These are phyloP conservation scores for Avena sativa DNA, from an alignment of 176 grass and related monocot species.

Conservation along the genomic window DNA sequence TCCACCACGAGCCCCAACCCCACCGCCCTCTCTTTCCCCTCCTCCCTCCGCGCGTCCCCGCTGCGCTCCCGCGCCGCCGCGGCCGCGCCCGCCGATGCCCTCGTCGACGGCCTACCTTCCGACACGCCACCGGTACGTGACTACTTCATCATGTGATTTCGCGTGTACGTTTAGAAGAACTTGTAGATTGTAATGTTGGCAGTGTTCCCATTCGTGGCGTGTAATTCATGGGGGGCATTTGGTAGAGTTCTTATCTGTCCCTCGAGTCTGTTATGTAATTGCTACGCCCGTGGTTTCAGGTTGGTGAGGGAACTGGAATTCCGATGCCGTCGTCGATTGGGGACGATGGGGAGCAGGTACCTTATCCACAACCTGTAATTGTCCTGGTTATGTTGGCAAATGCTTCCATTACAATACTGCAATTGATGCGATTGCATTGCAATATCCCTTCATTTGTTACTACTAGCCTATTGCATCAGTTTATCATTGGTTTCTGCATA, in stretches of 20 bases:
- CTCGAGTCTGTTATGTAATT: not conserved
- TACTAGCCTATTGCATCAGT: not conserved
- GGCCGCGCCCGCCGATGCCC: slow-evolving; percentile 41
- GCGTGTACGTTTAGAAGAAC: not conserved
- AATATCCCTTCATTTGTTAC: not conserved
- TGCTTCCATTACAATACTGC: slow-evolving; percentile 3
- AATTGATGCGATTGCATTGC: not conserved
- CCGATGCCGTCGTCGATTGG: slow-evolving; percentile 56
- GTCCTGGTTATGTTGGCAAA: not conserved
- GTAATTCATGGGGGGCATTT: not conserved
- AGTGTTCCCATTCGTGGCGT: not conserved
- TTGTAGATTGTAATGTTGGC: not conserved
- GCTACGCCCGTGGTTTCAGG: slow-evolving; percentile 36
- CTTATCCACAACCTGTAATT: slow-evolving; percentile 9
- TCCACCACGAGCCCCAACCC: slow-evolving; percentile 40
- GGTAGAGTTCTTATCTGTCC: not conserved
- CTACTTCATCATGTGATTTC: not conserved
- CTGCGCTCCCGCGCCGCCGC: slow-evolving; percentile 51
- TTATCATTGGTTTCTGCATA: not conserved
- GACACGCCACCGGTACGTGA: slow-evolving; percentile 48
- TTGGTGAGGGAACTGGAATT: slow-evolving; percentile 43
- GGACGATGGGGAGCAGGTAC: slow-evolving; percentile 65
- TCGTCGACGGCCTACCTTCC: slow-evolving; percentile 40
- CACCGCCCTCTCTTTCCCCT: slow-evolving; percentile 40
- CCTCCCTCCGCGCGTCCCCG: slow-evolving; percentile 34